A percentile compares a stretch with the other conserved stretches of the same genome.
Conservation (phyloP, 345 rosid species). For the Limnanthes douglasii region DNA sequence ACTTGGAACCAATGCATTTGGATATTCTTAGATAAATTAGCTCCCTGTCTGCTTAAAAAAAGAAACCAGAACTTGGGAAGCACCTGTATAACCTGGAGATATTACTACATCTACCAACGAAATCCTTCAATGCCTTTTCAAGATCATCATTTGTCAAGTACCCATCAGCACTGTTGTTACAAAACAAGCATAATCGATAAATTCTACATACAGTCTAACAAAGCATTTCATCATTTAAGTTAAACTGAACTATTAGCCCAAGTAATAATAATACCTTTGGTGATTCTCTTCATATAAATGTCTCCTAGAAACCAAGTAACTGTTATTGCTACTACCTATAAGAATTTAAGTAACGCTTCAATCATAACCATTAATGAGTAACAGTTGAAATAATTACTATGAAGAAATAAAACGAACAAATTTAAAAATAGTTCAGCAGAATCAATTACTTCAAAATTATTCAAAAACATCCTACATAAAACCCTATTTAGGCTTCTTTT, state of each 20-base stretch:
- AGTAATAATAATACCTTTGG: constrained; percentile 23
- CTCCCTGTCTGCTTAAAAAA: not conserved
- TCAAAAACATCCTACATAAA: not conserved
- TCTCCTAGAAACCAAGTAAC: constrained; percentile 20
- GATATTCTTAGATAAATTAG: not conserved
- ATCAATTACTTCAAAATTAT: too few species aligned
- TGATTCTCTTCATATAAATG: constrained; percentile 19
- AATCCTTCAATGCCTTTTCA: constrained; percentile 62
- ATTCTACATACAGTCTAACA: not conserved
- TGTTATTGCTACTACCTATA: constrained; percentile 16
- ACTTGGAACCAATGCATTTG: not conserved
- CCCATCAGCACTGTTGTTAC: constrained; percentile 34
- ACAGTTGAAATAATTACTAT: not conserved
- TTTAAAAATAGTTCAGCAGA: too few species aligned
- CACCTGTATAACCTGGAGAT: constrained; percentile 88
- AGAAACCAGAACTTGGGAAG: constrained; percentile 8
- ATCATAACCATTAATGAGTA: not conserved
- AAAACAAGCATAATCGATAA: not conserved
- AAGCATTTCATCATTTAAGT: not conserved
- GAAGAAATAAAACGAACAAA: not conserved
- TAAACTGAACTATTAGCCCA: not conserved
- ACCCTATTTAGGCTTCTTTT: not conserved
- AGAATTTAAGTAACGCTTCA: not conserved
- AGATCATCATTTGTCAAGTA: constrained; percentile 69
- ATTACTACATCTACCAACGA: constrained; percentile 50